Evolutionary conservation across 2,329 filamentous ascomycete species (phyloP), one percentile per base, ranked within the genome.

Genomic region (Orbilia javanica): DNA sequence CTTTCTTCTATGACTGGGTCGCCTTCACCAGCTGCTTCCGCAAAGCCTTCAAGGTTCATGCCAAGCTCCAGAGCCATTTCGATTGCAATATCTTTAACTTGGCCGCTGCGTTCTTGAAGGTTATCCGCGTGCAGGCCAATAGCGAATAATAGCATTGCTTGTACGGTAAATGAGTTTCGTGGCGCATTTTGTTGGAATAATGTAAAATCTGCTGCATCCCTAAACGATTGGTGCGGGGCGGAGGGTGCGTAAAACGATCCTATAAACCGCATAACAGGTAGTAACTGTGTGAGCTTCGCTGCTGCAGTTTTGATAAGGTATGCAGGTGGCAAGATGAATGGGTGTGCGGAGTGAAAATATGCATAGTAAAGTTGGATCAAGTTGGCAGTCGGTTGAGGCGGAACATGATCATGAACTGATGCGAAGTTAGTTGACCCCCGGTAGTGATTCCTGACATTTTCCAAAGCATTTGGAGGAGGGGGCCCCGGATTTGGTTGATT

Each of bases 121-220:
- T 91, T 91, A 80, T 88, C 90, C 4, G 93, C 92, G 82, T 97
- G 93, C 6, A 97, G 86, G 0, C 90, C 90, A 79, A 97, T 90
- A 22, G 93, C 88, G 67, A 93, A 88, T 3, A 97, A 86, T 52
- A 97, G 84, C 82, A 96, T 87, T 2, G 93, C 90, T 84, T 97
- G 94, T 0, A 96, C 89, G 3, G 90, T 85, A 82, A 89, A 93
- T 0, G 88, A 89, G 77, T 90, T 88, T 69, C 86, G 86, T 3
- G 85, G 83, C 0, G 85, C 85, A 3, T 84, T 83, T 0, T 86
- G 84, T 42, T 86, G 84, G 80, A 89, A 87, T 1, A 87, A 83
- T 0, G 88, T 83, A 15, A 86, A 85, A 80, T 88, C 84, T 3
- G 88, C 89, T 81, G 91, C 90, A 72, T 90, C 88, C 50, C 89